phyloP scores from a whole-genome alignment of 2,329 filamentous ascomycete genomes.

The Trichoderma gracile region DNA sequence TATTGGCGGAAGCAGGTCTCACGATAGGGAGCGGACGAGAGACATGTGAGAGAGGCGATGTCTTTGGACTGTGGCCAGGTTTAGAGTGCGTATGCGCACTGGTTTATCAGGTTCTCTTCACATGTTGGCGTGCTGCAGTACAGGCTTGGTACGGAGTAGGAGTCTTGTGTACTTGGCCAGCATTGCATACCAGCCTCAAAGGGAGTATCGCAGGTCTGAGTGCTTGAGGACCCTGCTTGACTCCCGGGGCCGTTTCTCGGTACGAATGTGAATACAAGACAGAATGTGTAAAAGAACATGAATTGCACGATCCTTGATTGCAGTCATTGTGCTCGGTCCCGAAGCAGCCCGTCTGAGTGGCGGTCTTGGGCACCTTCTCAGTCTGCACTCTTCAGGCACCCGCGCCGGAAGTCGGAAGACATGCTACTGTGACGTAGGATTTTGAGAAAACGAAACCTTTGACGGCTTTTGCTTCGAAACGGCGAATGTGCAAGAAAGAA shows the following conservation, averaged over 20 bases:
- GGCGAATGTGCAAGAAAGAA: background rate
- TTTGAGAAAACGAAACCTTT: too few relatives aligned
- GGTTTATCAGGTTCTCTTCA: background rate
- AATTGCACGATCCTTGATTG: too few relatives aligned
- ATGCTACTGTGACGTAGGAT: too few relatives aligned
- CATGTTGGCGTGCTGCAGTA: too few relatives aligned
- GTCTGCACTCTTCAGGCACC: background rate
- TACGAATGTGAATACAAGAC: too few relatives aligned
- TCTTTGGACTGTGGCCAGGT: background rate
- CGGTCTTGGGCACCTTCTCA: background rate
- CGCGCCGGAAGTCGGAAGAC: background rate
- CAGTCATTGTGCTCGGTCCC: too few relatives aligned
- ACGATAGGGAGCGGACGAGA: conserved; percentile 7
- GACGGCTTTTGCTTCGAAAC: conserved; percentile 9
- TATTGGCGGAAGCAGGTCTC: background rate
- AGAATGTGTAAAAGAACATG: too few relatives aligned
- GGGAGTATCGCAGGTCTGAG: too few relatives aligned
- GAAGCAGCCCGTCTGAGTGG: conserved; percentile 1
- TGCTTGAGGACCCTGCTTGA: too few relatives aligned
- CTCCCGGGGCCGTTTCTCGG: too few relatives aligned
- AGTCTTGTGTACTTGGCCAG: background rate
- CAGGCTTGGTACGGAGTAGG: too few relatives aligned
- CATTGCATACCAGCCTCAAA: too few relatives aligned
- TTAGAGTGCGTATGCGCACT: background rate
- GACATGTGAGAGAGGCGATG: background rate